phyloP scores from a whole-genome alignment of 208 protist species.

The Lotmaria passim region DNA sequence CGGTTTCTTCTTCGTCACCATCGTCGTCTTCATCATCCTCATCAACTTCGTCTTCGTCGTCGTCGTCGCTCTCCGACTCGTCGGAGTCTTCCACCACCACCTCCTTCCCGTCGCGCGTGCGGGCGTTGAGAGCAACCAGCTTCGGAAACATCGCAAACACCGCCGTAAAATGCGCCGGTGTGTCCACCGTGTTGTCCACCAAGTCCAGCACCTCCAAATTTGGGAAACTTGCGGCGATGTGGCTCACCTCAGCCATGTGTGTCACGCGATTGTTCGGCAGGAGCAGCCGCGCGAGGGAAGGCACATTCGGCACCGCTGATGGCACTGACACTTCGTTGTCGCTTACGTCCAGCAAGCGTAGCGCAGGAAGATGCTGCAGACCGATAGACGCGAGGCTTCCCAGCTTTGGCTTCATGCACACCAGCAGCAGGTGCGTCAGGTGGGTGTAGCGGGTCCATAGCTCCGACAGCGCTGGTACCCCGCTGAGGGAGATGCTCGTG shows the following conservation, averaged over 20 bases:
- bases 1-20: constrained; percentile 1
- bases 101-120: constrained; percentile 55
- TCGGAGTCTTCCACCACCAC: constrained; percentile 44
- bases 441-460: constrained; percentile 51
- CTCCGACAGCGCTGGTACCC: constrained; percentile 57
- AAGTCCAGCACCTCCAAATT: constrained; percentile 73
- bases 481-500: constrained; percentile 60
- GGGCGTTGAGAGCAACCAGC: constrained; percentile 59
- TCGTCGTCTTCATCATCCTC: constrained; percentile 13
- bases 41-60: constrained; percentile 10
- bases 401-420: constrained; percentile 71
- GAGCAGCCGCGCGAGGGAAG: constrained; percentile 52
- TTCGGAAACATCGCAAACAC: constrained; percentile 65
- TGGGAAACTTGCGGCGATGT: constrained; percentile 57
- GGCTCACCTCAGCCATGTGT: constrained; percentile 55
- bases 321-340: constrained; percentile 75
- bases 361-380: constrained; percentile 34
- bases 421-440: constrained; percentile 64
- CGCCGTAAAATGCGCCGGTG: constrained; percentile 40
- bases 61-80: constrained; percentile 34
- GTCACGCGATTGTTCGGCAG: constrained; percentile 75
- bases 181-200: constrained; percentile 63
- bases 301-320: constrained; percentile 24
- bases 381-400: constrained; percentile 36
- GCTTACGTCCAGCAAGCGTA: constrained; percentile 82